Percentiles rank a stretch among this genome's conserved stretches.
phyloP scores from a whole-genome alignment of 1,284 basidiomycete species.

The Fistulina hepatica region DNA sequence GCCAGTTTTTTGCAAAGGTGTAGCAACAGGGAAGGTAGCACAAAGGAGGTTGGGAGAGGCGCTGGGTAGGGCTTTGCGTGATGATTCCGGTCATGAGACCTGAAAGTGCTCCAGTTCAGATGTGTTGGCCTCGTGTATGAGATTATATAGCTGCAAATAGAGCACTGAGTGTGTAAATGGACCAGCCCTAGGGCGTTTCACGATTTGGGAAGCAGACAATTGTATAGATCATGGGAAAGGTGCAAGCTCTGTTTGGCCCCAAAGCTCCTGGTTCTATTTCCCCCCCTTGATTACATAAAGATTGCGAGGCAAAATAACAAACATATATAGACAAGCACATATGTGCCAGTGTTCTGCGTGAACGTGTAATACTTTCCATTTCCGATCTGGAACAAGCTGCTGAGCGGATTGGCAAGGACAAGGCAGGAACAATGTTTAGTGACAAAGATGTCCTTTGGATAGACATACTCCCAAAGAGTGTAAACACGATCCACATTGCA shows the following conservation, averaged over 20 bases:
- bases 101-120: slow-evolving; percentile 68
- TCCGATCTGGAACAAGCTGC: too few species aligned
- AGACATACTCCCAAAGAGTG: slow-evolving; percentile 36
- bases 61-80: slow-evolving; percentile 18
- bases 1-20: slow-evolving; percentile 52
- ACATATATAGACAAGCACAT: too few species aligned
- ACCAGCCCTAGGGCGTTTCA: slow-evolving; percentile 7
- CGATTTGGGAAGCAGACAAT: neutral
- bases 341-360: too few species aligned
- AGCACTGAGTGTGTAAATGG: slow-evolving; percentile 54
- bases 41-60: slow-evolving; percentile 39
- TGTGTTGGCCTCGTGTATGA: slow-evolving; percentile 66
- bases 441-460: too few species aligned
- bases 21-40: slow-evolving; percentile 55
- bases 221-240: neutral
- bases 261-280: too few species aligned
- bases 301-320: too few species aligned
- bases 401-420: too few species aligned
- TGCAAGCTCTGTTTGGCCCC: too few species aligned
- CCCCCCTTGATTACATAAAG: too few species aligned
- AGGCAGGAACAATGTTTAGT: too few species aligned
- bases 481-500: slow-evolving; percentile 36
- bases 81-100: slow-evolving; percentile 26
- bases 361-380: too few species aligned
- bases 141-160: slow-evolving; percentile 48